These are phyloP conservation scores for Quercus parvula DNA, from an alignment of 306 rosid genomes.

Conservation along the genomic window DNA sequence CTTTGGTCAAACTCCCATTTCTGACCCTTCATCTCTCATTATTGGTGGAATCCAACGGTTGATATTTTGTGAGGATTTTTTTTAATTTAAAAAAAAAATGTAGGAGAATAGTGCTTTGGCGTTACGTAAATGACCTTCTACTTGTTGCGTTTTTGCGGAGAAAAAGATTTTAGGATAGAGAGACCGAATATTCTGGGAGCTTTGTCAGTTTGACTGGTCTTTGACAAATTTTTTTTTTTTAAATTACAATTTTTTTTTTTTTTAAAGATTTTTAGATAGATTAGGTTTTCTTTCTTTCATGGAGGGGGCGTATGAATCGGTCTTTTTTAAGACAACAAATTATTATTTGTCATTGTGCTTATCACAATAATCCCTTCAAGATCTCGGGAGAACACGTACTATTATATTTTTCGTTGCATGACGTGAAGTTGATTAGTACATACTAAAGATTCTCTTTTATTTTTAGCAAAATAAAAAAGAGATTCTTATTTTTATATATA, in stretches of 20 bases:
- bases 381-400: fast-evolving
- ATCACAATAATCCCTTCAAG: too few species aligned
- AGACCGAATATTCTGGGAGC: conserved; percentile 25
- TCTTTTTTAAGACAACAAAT: background rate
- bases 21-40: conserved; percentile 19
- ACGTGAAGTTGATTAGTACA: fast-evolving
- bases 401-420: fast-evolving
- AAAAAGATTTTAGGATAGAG: conserved; percentile 4
- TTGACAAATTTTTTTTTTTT: conserved; percentile 8
- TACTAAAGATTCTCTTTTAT: too few species aligned
- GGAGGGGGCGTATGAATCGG: background rate
- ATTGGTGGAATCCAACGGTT: conserved; percentile 14
- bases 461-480: too few species aligned
- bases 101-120: background rate
- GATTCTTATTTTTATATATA: too few species aligned
- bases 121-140: conserved; percentile 19
- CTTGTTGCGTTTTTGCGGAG: background rate
- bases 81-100: background rate
- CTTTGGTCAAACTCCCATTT: conserved; percentile 29
- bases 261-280: too few species aligned
- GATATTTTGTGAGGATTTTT: too few species aligned
- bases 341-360: too few species aligned
- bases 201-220: conserved; percentile 29
- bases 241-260: background rate
- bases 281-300: background rate